These are phyloP conservation scores for Austroboletus niveus DNA, from an alignment of 1,284 basidiomycete genomes.

Conservation along the genomic window DNA sequence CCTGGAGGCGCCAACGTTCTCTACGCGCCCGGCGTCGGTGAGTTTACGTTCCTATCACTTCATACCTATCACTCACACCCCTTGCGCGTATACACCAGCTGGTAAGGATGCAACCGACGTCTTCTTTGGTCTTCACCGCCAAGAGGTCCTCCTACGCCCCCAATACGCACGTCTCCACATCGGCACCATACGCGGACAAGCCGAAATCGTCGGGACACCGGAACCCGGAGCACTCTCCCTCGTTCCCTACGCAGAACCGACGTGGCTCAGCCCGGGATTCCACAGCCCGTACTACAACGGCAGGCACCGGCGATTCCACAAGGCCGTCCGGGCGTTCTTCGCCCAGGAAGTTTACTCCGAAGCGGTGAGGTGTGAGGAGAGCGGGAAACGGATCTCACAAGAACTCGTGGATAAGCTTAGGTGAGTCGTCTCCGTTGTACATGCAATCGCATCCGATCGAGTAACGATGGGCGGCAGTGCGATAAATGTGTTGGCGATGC, in stretches of 20 bases:
- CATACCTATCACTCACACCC: not conserved
- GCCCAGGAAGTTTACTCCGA: constrained; percentile 64
- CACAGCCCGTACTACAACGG: constrained; percentile 85
- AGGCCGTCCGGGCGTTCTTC: constrained; percentile 62
- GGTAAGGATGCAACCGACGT: constrained; percentile 84
- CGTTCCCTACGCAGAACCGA: constrained; percentile 89
- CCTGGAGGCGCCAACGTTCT: constrained; percentile 67
- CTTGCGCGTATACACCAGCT: constrained; percentile 34
- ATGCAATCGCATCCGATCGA: not conserved
- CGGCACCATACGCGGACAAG: constrained; percentile 71
- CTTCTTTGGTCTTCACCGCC: constrained; percentile 91
- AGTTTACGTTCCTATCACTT: constrained; percentile 5
- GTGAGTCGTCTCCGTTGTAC: constrained; percentile 38
- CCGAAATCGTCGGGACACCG: constrained; percentile 58
- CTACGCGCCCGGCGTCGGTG: constrained; percentile 39
- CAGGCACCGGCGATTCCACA: constrained; percentile 65
- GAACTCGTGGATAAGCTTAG: constrained; percentile 72
- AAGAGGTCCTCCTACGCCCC: constrained; percentile 80
- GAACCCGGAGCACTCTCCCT: constrained; percentile 66
- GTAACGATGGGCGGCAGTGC: constrained; percentile 39
- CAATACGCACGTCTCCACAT: constrained; percentile 84
- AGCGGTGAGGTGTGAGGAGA: constrained; percentile 70
- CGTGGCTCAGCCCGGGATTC: constrained; percentile 83
- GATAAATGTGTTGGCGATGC: constrained; percentile 86
- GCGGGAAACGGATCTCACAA: constrained; percentile 75